Evolutionary conservation across 2,329 filamentous ascomycete species (phyloP), one percentile per base, ranked within the genome.

Genomic region (Aschersonia sp.): DNA sequence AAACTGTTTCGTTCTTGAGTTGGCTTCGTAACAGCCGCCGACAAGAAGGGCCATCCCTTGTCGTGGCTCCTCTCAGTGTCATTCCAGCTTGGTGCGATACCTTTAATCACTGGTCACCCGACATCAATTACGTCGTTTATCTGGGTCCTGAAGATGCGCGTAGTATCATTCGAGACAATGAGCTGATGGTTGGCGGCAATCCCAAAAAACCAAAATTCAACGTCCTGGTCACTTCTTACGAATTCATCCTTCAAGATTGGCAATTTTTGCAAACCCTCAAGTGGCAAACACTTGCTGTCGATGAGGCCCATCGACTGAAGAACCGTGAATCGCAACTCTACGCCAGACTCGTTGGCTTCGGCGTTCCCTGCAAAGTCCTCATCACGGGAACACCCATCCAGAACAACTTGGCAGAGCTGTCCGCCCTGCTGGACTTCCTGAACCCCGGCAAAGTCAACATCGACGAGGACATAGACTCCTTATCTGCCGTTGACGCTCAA

Each of bases 61-160:
- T 97, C 50, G 87, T 97, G n/a, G 92, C 95, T 6, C 92, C 92
- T 31, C 75, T 98, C 30, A 97, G 90, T 51, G 95, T 94, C 44
- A 95, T 98, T 68, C 90, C 92, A 6, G 88, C 92, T 2, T 98
- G 92, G 92, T 92, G 87, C 43, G 92, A 98, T 59, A 98, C 92
- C 0, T 96, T 98, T 65, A 92, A 96, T 63, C 74, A 85, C 53
- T 98, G 92, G 92, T 82, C 92, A 3, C 92, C 92, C 0, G 90
- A 97, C 60, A 68, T 97, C 52, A 97, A 98, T 64, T 97, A 96
- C 63, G 86, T 98, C 49, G 87, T 96, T 47, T 98, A 98, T 64
- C 87, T 90, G 46, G 92, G 94, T 46, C 90, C 88, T 47, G 85
- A 92, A 61, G 78, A 83, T 35, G 83, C 92, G 33, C 85, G 94